Percentiles rank a stretch among this genome's conserved stretches.
These are phyloP conservation scores for Reutealis trisperma DNA, from an alignment of 345 rosid species.

Conservation along the genomic window DNA sequence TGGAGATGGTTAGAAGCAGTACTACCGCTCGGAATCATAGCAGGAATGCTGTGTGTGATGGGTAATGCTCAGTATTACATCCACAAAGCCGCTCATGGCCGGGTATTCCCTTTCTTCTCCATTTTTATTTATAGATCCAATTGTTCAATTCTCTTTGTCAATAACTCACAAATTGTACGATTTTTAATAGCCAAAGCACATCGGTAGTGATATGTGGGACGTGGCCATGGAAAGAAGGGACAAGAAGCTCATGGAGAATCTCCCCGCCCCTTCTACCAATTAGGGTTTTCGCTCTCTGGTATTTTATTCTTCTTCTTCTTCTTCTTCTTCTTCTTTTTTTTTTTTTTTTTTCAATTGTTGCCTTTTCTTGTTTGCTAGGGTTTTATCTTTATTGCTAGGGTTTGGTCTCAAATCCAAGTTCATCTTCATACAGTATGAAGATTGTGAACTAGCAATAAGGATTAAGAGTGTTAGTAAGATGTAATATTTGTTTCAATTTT, in stretches of 20 bases:
- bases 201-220: conserved; percentile 92
- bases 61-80: conserved; percentile 90
- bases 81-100: conserved; percentile 89
- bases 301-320: conserved; percentile 12
- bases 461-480: neutral
- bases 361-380: neutral
- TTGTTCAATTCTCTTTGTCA: conserved; percentile 5
- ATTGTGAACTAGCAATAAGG: neutral
- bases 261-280: conserved; percentile 42
- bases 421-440: neutral
- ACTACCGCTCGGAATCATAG: conserved; percentile 89
- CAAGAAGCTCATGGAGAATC: conserved; percentile 69
- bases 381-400: neutral
- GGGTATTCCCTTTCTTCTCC: conserved; percentile 34
- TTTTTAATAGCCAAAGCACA: conserved; percentile 73
- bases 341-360: neutral
- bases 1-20: conserved; percentile 80
- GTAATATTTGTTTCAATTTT: neutral
- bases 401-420: too few species aligned
- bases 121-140: conserved; percentile 14
- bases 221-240: conserved; percentile 96
- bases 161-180: neutral
- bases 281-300: conserved; percentile 24
- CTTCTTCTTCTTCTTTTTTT: too few species aligned
- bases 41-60: conserved; percentile 80